Base-by-base conservation (phyloP, 495 filamentous ascomycete species). In the Penicillium dipodomyicola region DNA sequence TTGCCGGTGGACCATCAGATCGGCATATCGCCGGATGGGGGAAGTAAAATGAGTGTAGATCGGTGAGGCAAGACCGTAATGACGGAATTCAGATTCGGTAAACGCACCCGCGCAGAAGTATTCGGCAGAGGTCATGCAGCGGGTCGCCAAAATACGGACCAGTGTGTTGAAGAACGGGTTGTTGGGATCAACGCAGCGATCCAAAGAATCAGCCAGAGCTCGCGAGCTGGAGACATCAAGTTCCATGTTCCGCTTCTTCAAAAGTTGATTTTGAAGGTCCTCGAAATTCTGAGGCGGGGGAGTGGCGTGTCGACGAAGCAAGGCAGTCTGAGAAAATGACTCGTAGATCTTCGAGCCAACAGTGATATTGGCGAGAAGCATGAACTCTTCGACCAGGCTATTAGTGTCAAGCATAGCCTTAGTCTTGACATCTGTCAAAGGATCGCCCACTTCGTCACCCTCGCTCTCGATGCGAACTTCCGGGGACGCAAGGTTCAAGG, bases 1-100 rank as follows among this genome's bases (percentile, higher is more conserved):
- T 73, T 97, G 94, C 20, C 94, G 84, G 69, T 98, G 94, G 3
- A 90, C 94, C 35, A 94, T 82, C 1, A 98, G 80, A 76, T 98
- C 94, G 12, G 95, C 93, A 68, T 98, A 98, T 12, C 95, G 90
- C 30, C 94, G 87, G 69, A 98, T 98, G 8, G 94, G 95, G 5
- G 89, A 93, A 3, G 94, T 98, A 77, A 98, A 98, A 72, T 97
- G 94, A 1, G 94, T 98, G 77, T 98, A 98, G 67, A 98, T 98
- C 61, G 96, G 91, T 9, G 84, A 89, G 0, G 94, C 94, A 3
- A 98, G 81, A 56, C 94, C 95, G 72, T 98, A 98, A 71, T 98
- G 94, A 32, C 92, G 83, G 83, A 95, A 98, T 61, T 97, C 94
- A 1, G 90, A 84, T 68, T 93, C 92, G 0, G 91, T 83, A 67